These are phyloP conservation scores for Cyclostephanos invisitatus DNA, from an alignment of 108 stramenopile species.

Conservation along the genomic window DNA sequence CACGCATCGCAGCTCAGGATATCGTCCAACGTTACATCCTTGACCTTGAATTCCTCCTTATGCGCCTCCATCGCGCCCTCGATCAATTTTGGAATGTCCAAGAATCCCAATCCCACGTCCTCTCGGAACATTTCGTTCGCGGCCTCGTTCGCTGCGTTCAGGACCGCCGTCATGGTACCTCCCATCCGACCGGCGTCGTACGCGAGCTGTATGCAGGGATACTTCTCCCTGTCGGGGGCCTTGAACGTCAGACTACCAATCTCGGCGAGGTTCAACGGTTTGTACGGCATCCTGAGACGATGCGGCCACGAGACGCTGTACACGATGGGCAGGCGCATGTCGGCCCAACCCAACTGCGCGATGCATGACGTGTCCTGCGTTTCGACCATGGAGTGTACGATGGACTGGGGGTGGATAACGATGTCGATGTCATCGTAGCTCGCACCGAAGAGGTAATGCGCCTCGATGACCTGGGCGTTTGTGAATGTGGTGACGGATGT, in stretches of 20 bases:
- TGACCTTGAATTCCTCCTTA: slow-evolving; percentile 84
- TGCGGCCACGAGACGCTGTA: slow-evolving; percentile 97
- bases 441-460: slow-evolving; percentile 96
- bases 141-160: slow-evolving; percentile 96
- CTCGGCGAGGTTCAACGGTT: slow-evolving; percentile 83
- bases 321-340: slow-evolving; percentile 95
- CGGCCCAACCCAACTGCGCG: slow-evolving; percentile 96
- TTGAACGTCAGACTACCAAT: slow-evolving; percentile 82
- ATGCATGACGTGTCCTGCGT: slow-evolving; percentile 96
- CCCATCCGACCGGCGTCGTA: slow-evolving; percentile 92
- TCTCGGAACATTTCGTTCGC: slow-evolving; percentile 95
- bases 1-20: slow-evolving; percentile 91
- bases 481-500: neutral
- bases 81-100: slow-evolving; percentile 92
- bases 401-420: slow-evolving; percentile 96
- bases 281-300: slow-evolving; percentile 91
- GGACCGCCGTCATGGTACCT: slow-evolving; percentile 95
- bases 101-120: slow-evolving; percentile 86
- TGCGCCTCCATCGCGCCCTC: slow-evolving; percentile 95
- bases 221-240: slow-evolving; percentile 90
- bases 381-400: slow-evolving; percentile 96
- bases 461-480: slow-evolving; percentile 86
- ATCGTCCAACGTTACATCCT: slow-evolving; percentile 87
- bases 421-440: slow-evolving; percentile 98
- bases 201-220: slow-evolving; percentile 92